These are phyloP conservation scores for Theobroma cacao DNA, from an alignment of 345 rosid genomes.

Conservation along the genomic window DNA sequence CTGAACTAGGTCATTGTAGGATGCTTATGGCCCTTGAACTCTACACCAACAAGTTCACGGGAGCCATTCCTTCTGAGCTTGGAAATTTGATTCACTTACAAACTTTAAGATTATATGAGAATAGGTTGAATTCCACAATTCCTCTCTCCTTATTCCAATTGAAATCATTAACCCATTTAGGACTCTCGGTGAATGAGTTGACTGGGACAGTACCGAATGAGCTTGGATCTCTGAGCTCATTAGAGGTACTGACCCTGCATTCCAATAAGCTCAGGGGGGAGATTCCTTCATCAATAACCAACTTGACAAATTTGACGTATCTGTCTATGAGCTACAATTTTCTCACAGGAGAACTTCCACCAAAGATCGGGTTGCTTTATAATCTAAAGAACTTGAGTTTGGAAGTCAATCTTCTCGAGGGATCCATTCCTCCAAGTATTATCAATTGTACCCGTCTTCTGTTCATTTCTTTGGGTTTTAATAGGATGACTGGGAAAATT, in stretches of 20 bases:
- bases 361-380: slow-evolving; percentile 54
- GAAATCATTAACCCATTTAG: slow-evolving; percentile 51
- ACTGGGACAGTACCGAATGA: slow-evolving; percentile 52
- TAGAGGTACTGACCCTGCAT: slow-evolving; percentile 60
- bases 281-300: slow-evolving; percentile 65
- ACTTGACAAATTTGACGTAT: slow-evolving; percentile 57
- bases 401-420: slow-evolving; percentile 52
- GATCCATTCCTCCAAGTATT: slow-evolving; percentile 70
- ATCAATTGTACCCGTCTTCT: slow-evolving; percentile 60
- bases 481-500: slow-evolving; percentile 50
- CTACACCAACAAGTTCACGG: slow-evolving; percentile 48
- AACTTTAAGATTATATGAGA: slow-evolving; percentile 42
- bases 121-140: slow-evolving; percentile 63
- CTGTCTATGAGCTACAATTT: slow-evolving; percentile 55
- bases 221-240: slow-evolving; percentile 54
- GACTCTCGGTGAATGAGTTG: slow-evolving; percentile 61
- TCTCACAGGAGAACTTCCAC: slow-evolving; percentile 65
- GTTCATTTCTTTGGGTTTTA: slow-evolving; percentile 35
- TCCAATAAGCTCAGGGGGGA: slow-evolving; percentile 55
- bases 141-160: slow-evolving; percentile 58
- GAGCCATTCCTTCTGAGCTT: slow-evolving; percentile 63
- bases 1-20: slow-evolving; percentile 56
- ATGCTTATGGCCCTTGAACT: slow-evolving; percentile 54
- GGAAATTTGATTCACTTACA: slow-evolving; percentile 55
- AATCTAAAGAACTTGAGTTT: slow-evolving; percentile 63